phyloP scores from a whole-genome alignment of 2,329 filamentous ascomycete genomes.

The Colletotrichum brevisporum region DNA sequence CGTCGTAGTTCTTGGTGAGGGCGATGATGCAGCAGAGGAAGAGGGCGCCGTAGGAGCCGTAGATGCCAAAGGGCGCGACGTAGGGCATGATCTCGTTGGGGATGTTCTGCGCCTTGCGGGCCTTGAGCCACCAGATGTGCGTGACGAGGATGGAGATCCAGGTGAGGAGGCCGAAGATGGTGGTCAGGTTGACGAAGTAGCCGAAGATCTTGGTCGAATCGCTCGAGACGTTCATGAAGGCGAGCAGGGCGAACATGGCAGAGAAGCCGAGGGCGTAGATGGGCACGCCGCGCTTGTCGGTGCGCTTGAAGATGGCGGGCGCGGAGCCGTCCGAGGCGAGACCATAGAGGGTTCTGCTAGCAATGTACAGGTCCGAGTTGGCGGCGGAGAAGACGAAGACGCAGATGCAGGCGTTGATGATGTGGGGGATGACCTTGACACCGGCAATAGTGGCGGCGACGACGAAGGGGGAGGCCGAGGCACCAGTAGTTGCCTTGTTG shows the following conservation, averaged over 20 bases:
- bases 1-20: slow-evolving; percentile 85
- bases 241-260: slow-evolving; percentile 74
- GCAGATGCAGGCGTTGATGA: slow-evolving; percentile 81
- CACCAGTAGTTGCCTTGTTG: slow-evolving; percentile 60
- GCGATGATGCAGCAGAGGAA: slow-evolving; percentile 80
- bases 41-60: slow-evolving; percentile 77
- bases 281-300: slow-evolving; percentile 80
- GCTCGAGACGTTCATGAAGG: slow-evolving; percentile 75
- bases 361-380: slow-evolving; percentile 85
- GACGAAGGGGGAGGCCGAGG: slow-evolving; percentile 80
- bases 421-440: slow-evolving; percentile 73
- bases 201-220: slow-evolving; percentile 52
- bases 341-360: slow-evolving; percentile 80
- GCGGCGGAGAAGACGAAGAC: slow-evolving; percentile 83
- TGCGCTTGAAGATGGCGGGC: slow-evolving; percentile 78
- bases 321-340: slow-evolving; percentile 80
- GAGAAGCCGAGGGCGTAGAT: slow-evolving; percentile 74
- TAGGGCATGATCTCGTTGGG: slow-evolving; percentile 71
- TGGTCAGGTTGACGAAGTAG: slow-evolving; percentile 78
- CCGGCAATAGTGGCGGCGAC: slow-evolving; percentile 77
- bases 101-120: slow-evolving; percentile 72
- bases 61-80: slow-evolving; percentile 78
- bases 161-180: slow-evolving; percentile 76
- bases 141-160: slow-evolving; percentile 79
- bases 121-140: slow-evolving; percentile 76